Conservation (phyloP, 2,329 filamentous ascomycete genomes). For the Colletotrichum sp. region DNA sequence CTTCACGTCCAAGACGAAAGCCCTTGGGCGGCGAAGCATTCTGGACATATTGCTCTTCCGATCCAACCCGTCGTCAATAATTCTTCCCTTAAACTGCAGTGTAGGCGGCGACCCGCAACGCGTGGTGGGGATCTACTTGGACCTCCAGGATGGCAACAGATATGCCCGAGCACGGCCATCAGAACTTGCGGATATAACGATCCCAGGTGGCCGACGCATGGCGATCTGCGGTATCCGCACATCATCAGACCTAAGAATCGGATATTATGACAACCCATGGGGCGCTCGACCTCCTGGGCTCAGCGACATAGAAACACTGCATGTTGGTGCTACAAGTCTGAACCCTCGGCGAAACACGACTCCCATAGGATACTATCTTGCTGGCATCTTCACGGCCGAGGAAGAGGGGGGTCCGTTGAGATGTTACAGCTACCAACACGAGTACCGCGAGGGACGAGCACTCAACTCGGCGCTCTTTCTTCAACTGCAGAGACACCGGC, state of each 20-base stretch:
- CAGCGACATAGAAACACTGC: not conserved
- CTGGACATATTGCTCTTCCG: not conserved
- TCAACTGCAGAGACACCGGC: not conserved
- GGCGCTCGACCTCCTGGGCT: not conserved
- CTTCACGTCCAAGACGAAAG: not conserved
- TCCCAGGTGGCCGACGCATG: not conserved
- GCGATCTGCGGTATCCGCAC: not conserved
- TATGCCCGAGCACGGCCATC: not conserved
- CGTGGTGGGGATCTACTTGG: not conserved
- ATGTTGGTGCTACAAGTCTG: not conserved
- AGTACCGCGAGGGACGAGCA: not conserved
- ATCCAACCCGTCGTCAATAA: not conserved
- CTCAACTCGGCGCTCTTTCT: not conserved
- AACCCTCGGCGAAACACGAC: not conserved
- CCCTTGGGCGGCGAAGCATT: not conserved
- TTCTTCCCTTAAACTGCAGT: not conserved
- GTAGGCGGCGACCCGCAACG: not conserved
- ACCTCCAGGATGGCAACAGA: not conserved
- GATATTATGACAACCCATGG: not conserved
- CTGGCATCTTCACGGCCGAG: not conserved
- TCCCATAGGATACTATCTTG: not conserved
- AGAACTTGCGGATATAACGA: not conserved
- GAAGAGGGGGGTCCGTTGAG: not conserved
- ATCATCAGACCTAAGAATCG: not conserved
- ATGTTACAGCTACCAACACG: not conserved